phyloP scores from a whole-genome alignment of 2,329 filamentous ascomycete species.

The Penicillium sp. region DNA sequence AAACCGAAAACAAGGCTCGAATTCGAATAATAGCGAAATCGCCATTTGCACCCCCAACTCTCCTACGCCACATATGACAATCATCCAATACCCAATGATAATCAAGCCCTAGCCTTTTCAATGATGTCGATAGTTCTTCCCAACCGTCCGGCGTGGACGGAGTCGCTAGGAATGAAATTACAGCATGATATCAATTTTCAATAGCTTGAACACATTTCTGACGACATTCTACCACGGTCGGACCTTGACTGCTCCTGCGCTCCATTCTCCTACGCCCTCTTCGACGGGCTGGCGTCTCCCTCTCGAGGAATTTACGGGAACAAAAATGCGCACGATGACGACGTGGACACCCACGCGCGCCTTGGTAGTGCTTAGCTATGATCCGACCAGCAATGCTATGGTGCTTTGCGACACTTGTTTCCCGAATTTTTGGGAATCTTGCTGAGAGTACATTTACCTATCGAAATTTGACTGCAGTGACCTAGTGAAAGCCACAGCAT shows the following conservation, averaged over 20 bases:
- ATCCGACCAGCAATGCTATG: not conserved
- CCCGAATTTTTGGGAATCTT: not conserved
- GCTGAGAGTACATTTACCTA: not conserved
- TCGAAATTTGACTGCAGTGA: not conserved
- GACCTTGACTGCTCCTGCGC: not conserved
- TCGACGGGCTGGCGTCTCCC: not conserved
- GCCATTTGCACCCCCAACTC: not conserved
- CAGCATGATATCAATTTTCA: constrained; percentile 17
- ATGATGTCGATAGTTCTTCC: constrained; percentile 2
- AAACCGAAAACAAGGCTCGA: not conserved
- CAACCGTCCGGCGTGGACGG: not conserved
- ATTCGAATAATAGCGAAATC: not conserved
- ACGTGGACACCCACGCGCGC: constrained; percentile 8
- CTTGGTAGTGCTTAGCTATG: not conserved
- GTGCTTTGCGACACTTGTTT: not conserved
- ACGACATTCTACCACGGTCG: constrained; percentile 18
- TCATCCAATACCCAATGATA: constrained; percentile 1
- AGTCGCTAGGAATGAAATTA: not conserved
- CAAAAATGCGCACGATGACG: constrained; percentile 25
- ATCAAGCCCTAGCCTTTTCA: not conserved
- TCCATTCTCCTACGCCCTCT: constrained; percentile 1
- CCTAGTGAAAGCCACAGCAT: not conserved
- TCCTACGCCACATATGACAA: not conserved
- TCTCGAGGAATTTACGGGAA: constrained; percentile 11
- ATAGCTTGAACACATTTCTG: constrained; percentile 25